Base-by-base conservation (phyloP, 176 grass and related monocot genomes). In the Cocos nucifera region DNA sequence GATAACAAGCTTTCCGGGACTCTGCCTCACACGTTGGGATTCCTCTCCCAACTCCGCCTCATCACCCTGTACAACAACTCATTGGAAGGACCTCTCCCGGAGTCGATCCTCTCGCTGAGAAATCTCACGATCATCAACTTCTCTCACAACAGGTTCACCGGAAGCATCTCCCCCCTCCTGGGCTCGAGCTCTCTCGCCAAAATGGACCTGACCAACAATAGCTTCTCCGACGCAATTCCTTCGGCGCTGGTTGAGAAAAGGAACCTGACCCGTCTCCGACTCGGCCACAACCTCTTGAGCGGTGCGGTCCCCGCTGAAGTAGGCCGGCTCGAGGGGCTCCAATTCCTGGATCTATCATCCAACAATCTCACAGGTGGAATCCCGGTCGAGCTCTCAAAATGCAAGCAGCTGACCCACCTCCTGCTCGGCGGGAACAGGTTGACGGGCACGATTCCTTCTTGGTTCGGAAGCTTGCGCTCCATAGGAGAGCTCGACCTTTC, bases 1-100 rank as follows among this genome's bases (percentile, higher is more conserved):
- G 87, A 91, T 49, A 98, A 98, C 69, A 59, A 73, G 75, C 82
- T 98, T 28, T 71, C 81, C 1, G 87, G 93, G 15, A 14, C 60
- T 5, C 28, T 98, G 18, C 93, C 93, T 1, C 51, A 66, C 39
- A 76, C 84, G 0, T 77, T 98, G 32, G 57, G 79, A 30, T 69
- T 78, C 56, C 78, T 98, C 58, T 44, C 75, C 4, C 52, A 83
- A 66, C 67, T 98, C 27, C 80, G 60, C 48, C 25, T 92, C 59
- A 52, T 98, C 62, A 92, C 93, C n/a, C 62, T 97, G 63, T 97
- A 97, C 84, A 97, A 97, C 67, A 97, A 98, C 58, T 92, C 87
- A 0, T 73, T 98, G 17, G 66, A 67, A 35, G 93, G 93, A 0
- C 60, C 87, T 52, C 53, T 92, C 51, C 93, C 93, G 26, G 64